phyloP scores from a whole-genome alignment of 495 filamentous ascomycete genomes.

The Penicillium goetzii region DNA sequence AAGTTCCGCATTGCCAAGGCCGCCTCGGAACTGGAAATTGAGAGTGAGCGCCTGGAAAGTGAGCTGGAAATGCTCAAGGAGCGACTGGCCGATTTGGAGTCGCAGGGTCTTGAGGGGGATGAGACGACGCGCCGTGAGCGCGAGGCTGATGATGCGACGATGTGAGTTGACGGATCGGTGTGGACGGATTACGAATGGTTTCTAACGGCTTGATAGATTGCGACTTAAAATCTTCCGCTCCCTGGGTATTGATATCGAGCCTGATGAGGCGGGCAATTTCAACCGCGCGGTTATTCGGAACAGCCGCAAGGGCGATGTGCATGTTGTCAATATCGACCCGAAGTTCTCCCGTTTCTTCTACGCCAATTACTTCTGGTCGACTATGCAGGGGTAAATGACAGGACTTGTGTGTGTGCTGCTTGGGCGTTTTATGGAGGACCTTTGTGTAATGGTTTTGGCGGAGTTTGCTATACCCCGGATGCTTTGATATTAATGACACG shows the following conservation, averaged over 20 bases:
- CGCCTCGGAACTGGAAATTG: slow-evolving; percentile 85
- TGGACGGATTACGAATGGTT: not conserved
- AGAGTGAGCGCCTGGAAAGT: slow-evolving; percentile 81
- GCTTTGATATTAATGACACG: slow-evolving; percentile 20
- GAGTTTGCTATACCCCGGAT: slow-evolving; percentile 31
- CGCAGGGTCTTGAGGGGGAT: slow-evolving; percentile 72
- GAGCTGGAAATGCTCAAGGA: slow-evolving; percentile 78
- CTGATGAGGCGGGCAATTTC: slow-evolving; percentile 80
- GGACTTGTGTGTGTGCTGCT: slow-evolving; percentile 17
- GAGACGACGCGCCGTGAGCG: slow-evolving; percentile 59
- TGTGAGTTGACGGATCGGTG: slow-evolving; percentile 37
- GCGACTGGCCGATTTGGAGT: slow-evolving; percentile 77
- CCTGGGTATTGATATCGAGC: slow-evolving; percentile 85
- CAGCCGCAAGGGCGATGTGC: slow-evolving; percentile 84
- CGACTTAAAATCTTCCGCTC: slow-evolving; percentile 90
- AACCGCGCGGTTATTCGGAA: slow-evolving; percentile 86
- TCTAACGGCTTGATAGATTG: slow-evolving; percentile 53
- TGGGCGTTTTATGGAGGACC: slow-evolving; percentile 15
- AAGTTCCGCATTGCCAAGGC: slow-evolving; percentile 94
- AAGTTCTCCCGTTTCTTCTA: slow-evolving; percentile 93
- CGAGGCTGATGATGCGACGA: slow-evolving; percentile 62
- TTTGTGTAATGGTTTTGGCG: slow-evolving; percentile 13
- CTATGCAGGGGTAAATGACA: slow-evolving; percentile 57
- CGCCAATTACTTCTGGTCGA: slow-evolving; percentile 94
- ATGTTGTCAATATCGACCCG: slow-evolving; percentile 91